These are phyloP conservation scores for Plectosphaerella sp. DNA, from an alignment of 2,329 filamentous ascomycete genomes.

Conservation along the genomic window DNA sequence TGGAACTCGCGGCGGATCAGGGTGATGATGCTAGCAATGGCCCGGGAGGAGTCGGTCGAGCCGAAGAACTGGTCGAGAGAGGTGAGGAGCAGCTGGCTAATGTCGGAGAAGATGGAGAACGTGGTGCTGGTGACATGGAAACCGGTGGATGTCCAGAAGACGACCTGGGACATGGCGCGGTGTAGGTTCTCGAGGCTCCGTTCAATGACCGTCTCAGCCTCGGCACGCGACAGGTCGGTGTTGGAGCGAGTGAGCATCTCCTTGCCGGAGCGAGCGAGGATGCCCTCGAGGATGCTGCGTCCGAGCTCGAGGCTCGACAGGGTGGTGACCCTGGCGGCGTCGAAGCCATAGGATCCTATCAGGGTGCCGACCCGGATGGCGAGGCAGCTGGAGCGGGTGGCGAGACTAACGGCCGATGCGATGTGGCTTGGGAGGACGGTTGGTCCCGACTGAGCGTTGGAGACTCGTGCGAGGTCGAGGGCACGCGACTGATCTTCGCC, in stretches of 20 bases:
- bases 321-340: constrained; percentile 51
- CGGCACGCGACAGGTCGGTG: constrained; percentile 42
- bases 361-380: constrained; percentile 49
- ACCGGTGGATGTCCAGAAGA: constrained; percentile 58
- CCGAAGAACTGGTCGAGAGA: constrained; percentile 62
- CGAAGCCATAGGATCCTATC: constrained; percentile 47
- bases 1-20: constrained; percentile 61
- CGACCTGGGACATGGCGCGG: constrained; percentile 51
- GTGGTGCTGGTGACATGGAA: constrained; percentile 55
- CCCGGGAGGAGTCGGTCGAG: constrained; percentile 64
- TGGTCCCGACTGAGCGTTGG: constrained; percentile 18
- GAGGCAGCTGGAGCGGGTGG: constrained; percentile 55
- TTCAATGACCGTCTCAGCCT: constrained; percentile 54
- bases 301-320: constrained; percentile 54
- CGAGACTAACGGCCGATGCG: constrained; percentile 55
- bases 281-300: constrained; percentile 48
- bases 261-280: constrained; percentile 47
- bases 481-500: not conserved
- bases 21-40: constrained; percentile 62
- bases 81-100: constrained; percentile 53
- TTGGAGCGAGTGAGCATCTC: constrained; percentile 39
- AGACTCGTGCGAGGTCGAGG: not conserved
- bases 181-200: constrained; percentile 53
- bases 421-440: constrained; percentile 55
- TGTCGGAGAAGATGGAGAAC: constrained; percentile 48